phyloP scores from a whole-genome alignment of 2,329 filamentous ascomycete species.

The Hymenoscyphus infarciens region DNA sequence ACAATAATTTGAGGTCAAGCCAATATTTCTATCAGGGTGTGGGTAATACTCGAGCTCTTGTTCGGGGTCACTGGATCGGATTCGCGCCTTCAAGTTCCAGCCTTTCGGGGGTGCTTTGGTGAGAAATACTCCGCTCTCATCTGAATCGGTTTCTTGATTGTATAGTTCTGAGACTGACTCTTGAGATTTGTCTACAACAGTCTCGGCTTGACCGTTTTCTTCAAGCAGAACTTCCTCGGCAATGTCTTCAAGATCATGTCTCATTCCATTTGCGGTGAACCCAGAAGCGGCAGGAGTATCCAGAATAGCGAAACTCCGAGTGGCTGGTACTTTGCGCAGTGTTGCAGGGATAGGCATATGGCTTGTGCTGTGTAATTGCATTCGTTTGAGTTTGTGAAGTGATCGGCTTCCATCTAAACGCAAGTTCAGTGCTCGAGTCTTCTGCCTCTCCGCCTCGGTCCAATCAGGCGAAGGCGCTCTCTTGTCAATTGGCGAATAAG shows the following conservation, averaged over 20 bases:
- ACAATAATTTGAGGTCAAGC: background rate
- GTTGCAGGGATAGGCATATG: background rate
- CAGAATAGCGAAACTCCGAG: background rate
- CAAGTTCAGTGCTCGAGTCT: background rate
- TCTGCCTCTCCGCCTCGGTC: background rate
- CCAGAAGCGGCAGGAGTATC: background rate
- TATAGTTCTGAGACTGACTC: background rate
- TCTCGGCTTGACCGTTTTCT: background rate
- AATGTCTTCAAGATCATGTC: background rate
- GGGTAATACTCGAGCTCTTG: background rate
- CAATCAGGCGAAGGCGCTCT: background rate
- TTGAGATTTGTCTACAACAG: background rate
- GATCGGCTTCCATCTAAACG: background rate
- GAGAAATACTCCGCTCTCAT: background rate
- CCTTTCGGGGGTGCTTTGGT: background rate
- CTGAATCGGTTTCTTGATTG: background rate
- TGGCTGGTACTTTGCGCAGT: background rate
- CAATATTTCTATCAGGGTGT: background rate
- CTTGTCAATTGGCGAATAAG: background rate
- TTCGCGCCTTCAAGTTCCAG: background rate
- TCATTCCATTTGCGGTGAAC: background rate
- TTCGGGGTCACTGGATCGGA: too few species aligned
- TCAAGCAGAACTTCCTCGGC: background rate
- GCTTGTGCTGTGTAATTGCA: background rate
- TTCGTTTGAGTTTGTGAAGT: background rate